These are phyloP conservation scores for Brassica napus DNA, from an alignment of 345 rosid genomes.

Conservation along the genomic window DNA sequence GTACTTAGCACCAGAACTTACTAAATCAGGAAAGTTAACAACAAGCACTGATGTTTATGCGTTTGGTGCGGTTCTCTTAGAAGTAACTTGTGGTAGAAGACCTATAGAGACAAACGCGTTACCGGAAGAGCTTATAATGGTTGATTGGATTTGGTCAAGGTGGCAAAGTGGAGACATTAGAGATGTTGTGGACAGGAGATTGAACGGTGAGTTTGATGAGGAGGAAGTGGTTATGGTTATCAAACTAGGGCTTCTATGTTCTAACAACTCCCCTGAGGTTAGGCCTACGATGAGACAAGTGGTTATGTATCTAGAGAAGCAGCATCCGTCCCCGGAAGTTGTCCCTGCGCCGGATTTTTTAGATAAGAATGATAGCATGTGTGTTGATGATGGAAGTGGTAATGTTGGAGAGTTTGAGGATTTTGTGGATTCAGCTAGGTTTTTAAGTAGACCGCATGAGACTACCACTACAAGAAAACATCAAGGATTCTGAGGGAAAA, in stretches of 20 bases:
- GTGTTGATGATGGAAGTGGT: slow-evolving; percentile 23
- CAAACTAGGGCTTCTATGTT: slow-evolving; percentile 80
- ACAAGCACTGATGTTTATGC: slow-evolving; percentile 82
- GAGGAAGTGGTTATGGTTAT: slow-evolving; percentile 56
- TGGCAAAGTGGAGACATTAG: slow-evolving; percentile 63
- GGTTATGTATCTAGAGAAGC: slow-evolving; percentile 73
- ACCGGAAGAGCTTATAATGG: slow-evolving; percentile 86
- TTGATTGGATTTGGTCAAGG: slow-evolving; percentile 88
- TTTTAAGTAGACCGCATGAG: slow-evolving; percentile 32
- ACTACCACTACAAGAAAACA: not conserved
- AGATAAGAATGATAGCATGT: slow-evolving; percentile 41
- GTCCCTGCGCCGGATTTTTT: slow-evolving; percentile 53
- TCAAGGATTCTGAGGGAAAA: too few relatives aligned
- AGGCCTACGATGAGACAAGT: slow-evolving; percentile 84
- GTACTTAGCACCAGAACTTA: slow-evolving; percentile 90
- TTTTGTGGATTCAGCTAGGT: slow-evolving; percentile 52
- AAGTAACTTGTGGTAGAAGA: slow-evolving; percentile 82
- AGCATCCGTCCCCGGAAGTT: slow-evolving; percentile 49
- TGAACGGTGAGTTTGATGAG: slow-evolving; percentile 67
- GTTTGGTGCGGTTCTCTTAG: slow-evolving; percentile 82
- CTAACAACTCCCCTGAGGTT: slow-evolving; percentile 55
- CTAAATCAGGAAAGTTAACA: slow-evolving; percentile 77
- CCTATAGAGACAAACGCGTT: slow-evolving; percentile 74
- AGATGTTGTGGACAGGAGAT: slow-evolving; percentile 66
- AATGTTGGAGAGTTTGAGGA: slow-evolving; percentile 43